Percentiles rank a stretch among this genome's conserved stretches.
phyloP scores from a whole-genome alignment of 208 protist genomes.

The Lotmaria passim region DNA sequence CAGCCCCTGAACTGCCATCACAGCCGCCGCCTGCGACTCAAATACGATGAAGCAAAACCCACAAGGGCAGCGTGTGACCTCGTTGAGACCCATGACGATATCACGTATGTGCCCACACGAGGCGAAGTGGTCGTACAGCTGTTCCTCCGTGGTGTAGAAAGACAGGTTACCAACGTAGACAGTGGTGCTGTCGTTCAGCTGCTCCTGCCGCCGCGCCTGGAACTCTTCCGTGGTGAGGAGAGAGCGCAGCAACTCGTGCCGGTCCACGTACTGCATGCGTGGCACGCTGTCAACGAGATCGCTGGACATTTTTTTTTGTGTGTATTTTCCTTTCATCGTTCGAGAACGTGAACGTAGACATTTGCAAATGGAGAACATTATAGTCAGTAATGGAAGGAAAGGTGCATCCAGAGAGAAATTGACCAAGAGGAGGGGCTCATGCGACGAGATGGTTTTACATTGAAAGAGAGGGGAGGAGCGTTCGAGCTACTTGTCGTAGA shows the following conservation, averaged over 20 bases:
- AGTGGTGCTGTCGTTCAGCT: constrained; percentile 79
- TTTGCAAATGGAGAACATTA: background rate
- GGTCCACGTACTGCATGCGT: constrained; percentile 86
- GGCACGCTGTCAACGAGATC: constrained; percentile 68
- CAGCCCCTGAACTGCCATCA: constrained; percentile 89
- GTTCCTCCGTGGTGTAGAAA: constrained; percentile 98
- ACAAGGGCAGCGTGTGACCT: constrained; percentile 94
- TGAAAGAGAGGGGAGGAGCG: too few relatives aligned
- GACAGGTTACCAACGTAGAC: constrained; percentile 99
- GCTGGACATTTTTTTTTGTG: constrained; percentile 47
- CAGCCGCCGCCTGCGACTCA: constrained; percentile 90
- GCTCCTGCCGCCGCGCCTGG: constrained; percentile 60
- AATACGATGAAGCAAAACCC: constrained; percentile 99
- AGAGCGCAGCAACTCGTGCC: constrained; percentile 77
- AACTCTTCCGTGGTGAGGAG: constrained; percentile 75
- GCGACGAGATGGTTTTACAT: too few relatives aligned
- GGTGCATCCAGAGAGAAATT: too few relatives aligned
- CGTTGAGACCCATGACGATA: constrained; percentile 98
- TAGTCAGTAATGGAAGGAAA: too few relatives aligned
- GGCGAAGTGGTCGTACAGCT: constrained; percentile 96
- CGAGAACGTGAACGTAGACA: background rate
- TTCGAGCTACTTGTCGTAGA: too few relatives aligned
- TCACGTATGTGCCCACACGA: constrained; percentile 94
- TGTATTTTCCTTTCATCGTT: background rate
- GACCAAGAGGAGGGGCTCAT: too few relatives aligned